Percentiles rank a stretch among this genome's conserved stretches.
phyloP scores from a whole-genome alignment of 192 early-diverging fungal species.

The Backusella tuberculispora region DNA sequence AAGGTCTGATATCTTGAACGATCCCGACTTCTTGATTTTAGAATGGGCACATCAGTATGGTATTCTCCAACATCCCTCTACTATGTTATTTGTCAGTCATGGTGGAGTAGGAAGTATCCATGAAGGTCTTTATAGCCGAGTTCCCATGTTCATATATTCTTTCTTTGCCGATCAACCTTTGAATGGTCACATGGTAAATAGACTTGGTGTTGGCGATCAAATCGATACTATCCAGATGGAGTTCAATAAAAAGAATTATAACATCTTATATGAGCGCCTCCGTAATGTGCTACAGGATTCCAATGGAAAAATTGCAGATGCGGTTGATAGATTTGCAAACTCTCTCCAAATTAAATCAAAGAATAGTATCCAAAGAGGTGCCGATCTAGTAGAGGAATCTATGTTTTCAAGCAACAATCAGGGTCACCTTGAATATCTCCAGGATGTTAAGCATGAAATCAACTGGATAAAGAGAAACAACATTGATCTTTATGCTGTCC shows the following conservation, averaged over 20 bases:
- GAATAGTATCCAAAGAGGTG: conserved; percentile 17
- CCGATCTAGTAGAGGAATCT: conserved; percentile 30
- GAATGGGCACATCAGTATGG: conserved; percentile 39
- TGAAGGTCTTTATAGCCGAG: conserved; percentile 36
- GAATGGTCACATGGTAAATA: conserved; percentile 5
- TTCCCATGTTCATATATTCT: conserved; percentile 35
- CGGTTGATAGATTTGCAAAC: neutral
- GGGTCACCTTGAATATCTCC: neutral
- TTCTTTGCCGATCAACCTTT: conserved; percentile 35
- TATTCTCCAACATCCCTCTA: conserved; percentile 34
- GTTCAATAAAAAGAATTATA: neutral
- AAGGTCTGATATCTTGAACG: neutral
- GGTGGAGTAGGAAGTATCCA: conserved; percentile 32
- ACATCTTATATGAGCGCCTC: neutral
- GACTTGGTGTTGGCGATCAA: conserved; percentile 6
- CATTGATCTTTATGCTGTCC: neutral
- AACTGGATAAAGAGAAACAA: neutral
- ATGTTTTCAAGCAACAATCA: conserved; percentile 21
- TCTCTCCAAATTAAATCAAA: conserved; percentile 25
- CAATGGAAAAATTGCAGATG: neutral
- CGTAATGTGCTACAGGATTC: neutral
- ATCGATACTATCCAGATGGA: conserved; percentile 15
- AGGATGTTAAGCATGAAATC: conserved; percentile 1
- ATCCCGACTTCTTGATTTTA: neutral
- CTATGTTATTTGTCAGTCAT: conserved; percentile 37